Conservation (phyloP, 2,329 filamentous ascomycete species). For the Cytospora chrysosperma region DNA sequence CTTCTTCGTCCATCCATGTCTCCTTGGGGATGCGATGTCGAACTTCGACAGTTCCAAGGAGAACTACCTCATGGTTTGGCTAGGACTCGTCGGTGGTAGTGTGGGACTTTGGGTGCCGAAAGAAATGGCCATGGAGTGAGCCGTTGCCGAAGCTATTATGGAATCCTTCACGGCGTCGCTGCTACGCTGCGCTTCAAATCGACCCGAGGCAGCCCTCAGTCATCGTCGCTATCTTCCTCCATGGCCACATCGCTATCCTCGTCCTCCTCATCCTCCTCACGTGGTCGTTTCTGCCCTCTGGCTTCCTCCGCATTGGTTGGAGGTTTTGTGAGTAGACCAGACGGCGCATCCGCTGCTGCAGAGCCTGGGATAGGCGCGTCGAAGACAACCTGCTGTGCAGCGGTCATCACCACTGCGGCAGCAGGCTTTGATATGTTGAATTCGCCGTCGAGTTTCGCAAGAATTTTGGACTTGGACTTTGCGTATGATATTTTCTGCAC, state of each 20-base stretch:
- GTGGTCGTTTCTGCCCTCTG: slow-evolving; percentile 67
- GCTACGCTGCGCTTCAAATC: not conserved
- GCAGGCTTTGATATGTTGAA: slow-evolving; percentile 67
- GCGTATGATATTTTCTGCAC: slow-evolving; percentile 84
- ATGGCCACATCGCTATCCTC: slow-evolving; percentile 61
- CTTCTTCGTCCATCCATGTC: slow-evolving; percentile 93
- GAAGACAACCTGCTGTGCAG: slow-evolving; percentile 79
- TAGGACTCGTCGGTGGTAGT: slow-evolving; percentile 79
- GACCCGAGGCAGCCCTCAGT: slow-evolving; percentile 44
- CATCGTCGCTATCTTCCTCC: slow-evolving; percentile 72
- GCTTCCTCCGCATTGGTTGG: slow-evolving; percentile 51
- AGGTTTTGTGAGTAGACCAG: slow-evolving; percentile 49
- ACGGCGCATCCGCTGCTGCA: slow-evolving; percentile 40
- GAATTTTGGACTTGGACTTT: slow-evolving; percentile 81
- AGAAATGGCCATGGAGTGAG: slow-evolving; percentile 55
- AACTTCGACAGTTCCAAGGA: slow-evolving; percentile 60
- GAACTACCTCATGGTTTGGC: slow-evolving; percentile 82
- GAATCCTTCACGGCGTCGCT: not conserved
- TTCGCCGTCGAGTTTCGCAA: slow-evolving; percentile 89
- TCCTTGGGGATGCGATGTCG: slow-evolving; percentile 77
- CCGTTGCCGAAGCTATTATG: slow-evolving; percentile 16
- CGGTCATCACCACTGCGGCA: slow-evolving; percentile 63
- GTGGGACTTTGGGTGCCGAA: slow-evolving; percentile 77
- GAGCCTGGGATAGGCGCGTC: slow-evolving; percentile 60
- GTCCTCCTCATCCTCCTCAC: slow-evolving; percentile 67